Percentiles rank a stretch among this genome's conserved stretches.
Conservation (phyloP, 768 basidiomycete genomes). For the Phaeotremella fagi region DNA sequence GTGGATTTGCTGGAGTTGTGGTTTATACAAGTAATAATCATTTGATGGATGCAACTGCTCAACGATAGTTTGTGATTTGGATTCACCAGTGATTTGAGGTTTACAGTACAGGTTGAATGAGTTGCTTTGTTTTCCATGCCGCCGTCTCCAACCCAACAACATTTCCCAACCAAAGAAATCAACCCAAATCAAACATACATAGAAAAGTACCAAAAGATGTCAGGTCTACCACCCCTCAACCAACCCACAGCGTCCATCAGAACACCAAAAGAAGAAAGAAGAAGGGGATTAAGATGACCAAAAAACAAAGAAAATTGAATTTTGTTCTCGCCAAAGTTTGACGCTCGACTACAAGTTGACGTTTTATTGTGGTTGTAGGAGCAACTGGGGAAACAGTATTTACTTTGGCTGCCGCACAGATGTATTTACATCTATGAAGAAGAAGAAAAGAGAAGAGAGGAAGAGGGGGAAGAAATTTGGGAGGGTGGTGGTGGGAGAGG, state of each 20-base stretch:
- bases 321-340: conserved; percentile 25
- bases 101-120: too few relatives aligned
- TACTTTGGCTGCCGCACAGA: background rate
- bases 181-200: background rate
- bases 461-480: background rate
- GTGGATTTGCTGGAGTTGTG: background rate
- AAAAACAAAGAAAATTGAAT: background rate
- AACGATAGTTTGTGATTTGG: too few relatives aligned
- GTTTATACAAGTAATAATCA: conserved; percentile 8
- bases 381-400: conserved; percentile 1
- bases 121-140: too few relatives aligned
- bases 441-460: background rate
- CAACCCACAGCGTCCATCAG: background rate
- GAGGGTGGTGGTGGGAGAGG: background rate
- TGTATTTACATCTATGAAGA: background rate
- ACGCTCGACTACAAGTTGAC: conserved; percentile 30
- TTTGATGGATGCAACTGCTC: conserved; percentile 10
- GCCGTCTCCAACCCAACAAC: too few relatives aligned
- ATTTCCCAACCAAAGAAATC: background rate
- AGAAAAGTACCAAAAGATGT: conserved; percentile 6
- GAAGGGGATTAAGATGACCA: conserved; percentile 33
- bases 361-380: background rate
- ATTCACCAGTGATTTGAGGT: too few relatives aligned
- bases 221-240: conserved; percentile 18
- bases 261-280: background rate